Base-by-base conservation (phyloP, 2,329 filamentous ascomycete genomes). In the Bertia moriformis region DNA sequence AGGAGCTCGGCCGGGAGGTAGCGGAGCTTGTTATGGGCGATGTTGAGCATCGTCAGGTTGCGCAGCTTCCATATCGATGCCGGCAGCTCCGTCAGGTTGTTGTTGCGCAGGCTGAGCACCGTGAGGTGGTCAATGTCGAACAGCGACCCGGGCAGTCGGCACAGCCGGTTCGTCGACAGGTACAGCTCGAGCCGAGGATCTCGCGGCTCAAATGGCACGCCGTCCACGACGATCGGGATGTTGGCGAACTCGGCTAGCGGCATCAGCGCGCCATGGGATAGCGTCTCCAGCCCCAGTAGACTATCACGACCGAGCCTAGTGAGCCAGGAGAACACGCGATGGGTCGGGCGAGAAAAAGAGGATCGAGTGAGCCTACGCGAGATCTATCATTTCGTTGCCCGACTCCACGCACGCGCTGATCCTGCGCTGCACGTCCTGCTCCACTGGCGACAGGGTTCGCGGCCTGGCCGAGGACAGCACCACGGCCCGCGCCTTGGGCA, bases 81-180 rank as follows among this genome's bases (percentile, higher is more conserved):
- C 1, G 81, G 74, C 2, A 86, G 56, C 48, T 79, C 69, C 0
- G 57, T 59, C 13, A 86, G 62, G 18, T 64, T 53, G 48, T 84
- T 84, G 43, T 66, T 70, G 24, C 81, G 72, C 14, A 86, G 61
- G 46, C 71, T 83, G 12, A 86, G 65, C 14, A 77, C 69, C 0
- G 71, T 77, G 19, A 85, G 59, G 46, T 73, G 61, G 17, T 73
- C 59, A 2, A 85, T 57, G 37, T 71, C 65, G 48, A 82, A 80
- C 2, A 85, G 54, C 37, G 71, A 68, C 2, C 63, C 60, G 0
- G 81, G 80, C 2, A 83, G 58, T 13, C 58, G 57, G 2, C 52
- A 55, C 3, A 86, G 62, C 0, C 54, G 51, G 48, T 85, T 86
- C 39, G 62, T 63, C 12, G 68, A 67, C 13, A 86, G 58, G 42